Base-by-base conservation (phyloP, 2,329 filamentous ascomycete species). In the Scolecobasidium constrictum region DNA sequence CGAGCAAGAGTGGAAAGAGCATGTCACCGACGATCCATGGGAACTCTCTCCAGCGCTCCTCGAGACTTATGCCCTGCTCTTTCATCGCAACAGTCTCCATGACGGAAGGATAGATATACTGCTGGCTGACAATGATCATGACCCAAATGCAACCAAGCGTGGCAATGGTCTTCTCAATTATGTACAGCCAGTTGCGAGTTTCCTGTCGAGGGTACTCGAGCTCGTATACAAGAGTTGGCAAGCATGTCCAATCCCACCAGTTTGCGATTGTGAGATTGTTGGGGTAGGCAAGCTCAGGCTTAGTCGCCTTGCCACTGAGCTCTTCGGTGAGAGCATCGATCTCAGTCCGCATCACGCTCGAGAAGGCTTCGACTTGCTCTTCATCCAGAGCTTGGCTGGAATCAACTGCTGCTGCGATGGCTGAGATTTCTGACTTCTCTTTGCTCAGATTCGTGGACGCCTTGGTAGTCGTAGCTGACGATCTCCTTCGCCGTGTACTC, bases 171-270 rank as follows among this genome's bases (percentile, higher is more conserved):
- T 88, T 88, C 58, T 88, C 83, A 5, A 72, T 69, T 3, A 86
- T 81, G 53, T 88, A 88, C 49, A 65, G 68, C 82, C 82, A 86
- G 59, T 83, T 78, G 49, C 85, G 81, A 4, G 59, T 66, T 15
- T 83, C 74, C 35, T 73, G 71, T n/a, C 81, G 73, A 2, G 84
- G 83, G 53, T 88, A 88, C 52, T 84, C 78, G 35, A 84, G 71
- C 56, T 90, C 84, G 57, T 88, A 90, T 12, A 87, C 81, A 4
- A 87, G 64, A 0, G 83, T 88, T 3, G 84, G 84, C 7, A 88
- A 67, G 35, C 78, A 73, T 39, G 83, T 78, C 68, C 81, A 90
- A 55, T 85, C 81, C 53, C 77, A 75, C 50, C 83, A 78, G 53
- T 83, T 79, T 38, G 54, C 46, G 9, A 78, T 50, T 0, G 74